These are phyloP conservation scores for Pyrenophora tritici-repentis DNA, from an alignment of 2,329 filamentous ascomycete genomes.

Conservation along the genomic window DNA sequence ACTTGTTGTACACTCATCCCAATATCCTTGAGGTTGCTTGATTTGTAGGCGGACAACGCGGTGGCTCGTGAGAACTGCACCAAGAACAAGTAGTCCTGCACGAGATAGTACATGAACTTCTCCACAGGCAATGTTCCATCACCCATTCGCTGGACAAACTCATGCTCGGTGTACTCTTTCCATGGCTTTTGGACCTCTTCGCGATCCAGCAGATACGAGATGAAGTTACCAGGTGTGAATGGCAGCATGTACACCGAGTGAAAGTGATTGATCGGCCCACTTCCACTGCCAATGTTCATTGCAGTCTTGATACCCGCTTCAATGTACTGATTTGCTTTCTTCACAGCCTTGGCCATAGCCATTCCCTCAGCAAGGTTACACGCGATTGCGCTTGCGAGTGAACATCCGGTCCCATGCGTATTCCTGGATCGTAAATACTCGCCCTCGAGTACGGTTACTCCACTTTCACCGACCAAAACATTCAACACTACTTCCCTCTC, in stretches of 20 bases:
- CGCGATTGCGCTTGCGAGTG: slow-evolving; percentile 82
- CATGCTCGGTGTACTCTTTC: slow-evolving; percentile 77
- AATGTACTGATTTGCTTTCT: slow-evolving; percentile 70
- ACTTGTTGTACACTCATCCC: slow-evolving; percentile 72
- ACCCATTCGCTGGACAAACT: slow-evolving; percentile 78
- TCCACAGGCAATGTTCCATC: slow-evolving; percentile 74
- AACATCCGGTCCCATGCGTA: slow-evolving; percentile 95
- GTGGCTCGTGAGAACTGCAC: slow-evolving; percentile 87
- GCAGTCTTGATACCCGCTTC: slow-evolving; percentile 72
- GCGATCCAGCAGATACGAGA: slow-evolving; percentile 80
- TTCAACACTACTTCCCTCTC: slow-evolving; percentile 75
- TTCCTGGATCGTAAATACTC: slow-evolving; percentile 74
- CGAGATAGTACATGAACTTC: slow-evolving; percentile 84
- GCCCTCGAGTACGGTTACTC: slow-evolving; percentile 68
- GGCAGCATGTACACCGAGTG: slow-evolving; percentile 71
- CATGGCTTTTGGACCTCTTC: slow-evolving; percentile 75
- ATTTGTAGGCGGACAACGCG: slow-evolving; percentile 84
- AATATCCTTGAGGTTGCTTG: slow-evolving; percentile 74
- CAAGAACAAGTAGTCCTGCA: slow-evolving; percentile 91
- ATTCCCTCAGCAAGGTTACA: slow-evolving; percentile 69
- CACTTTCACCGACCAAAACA: slow-evolving; percentile 68
- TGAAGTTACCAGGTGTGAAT: slow-evolving; percentile 75
- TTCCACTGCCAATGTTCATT: slow-evolving; percentile 66
- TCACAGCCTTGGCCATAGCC: slow-evolving; percentile 64
- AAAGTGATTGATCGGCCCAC: slow-evolving; percentile 78